These are phyloP conservation scores for Periconia digitata DNA, from an alignment of 2,329 filamentous ascomycete genomes.

Conservation along the genomic window DNA sequence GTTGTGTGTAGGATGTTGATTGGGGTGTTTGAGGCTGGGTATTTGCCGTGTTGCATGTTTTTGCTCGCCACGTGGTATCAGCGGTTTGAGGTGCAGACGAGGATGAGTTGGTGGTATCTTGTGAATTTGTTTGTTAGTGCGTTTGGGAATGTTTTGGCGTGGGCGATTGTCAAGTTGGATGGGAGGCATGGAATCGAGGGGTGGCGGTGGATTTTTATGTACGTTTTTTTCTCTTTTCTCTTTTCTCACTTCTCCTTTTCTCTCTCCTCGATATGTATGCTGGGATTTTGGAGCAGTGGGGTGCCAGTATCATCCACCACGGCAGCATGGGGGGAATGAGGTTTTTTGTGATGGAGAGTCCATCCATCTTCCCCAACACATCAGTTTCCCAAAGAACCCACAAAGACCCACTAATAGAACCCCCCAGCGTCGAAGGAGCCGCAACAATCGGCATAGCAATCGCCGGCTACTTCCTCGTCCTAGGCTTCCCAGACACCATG, in stretches of 20 bases:
- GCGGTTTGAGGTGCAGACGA: conserved; percentile 37
- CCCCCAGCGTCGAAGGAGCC: conserved; percentile 23
- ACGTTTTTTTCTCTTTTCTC: conserved; percentile 5
- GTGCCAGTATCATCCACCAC: no score
- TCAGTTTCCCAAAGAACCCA: background rate
- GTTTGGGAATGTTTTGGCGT: conserved; percentile 40
- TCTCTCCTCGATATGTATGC: no score
- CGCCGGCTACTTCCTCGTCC: conserved; percentile 40
- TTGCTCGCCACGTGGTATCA: conserved; percentile 42
- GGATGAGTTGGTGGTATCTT: conserved; percentile 43
- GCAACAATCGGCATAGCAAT: conserved; percentile 35
- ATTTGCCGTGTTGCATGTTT: conserved; percentile 39
- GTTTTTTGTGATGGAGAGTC: no score
- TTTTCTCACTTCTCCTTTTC: background rate
- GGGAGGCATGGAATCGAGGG: conserved; percentile 24
- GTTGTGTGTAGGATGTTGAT: conserved; percentile 31
- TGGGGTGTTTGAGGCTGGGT: conserved; percentile 31
- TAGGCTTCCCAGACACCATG: conserved; percentile 41
- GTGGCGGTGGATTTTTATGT: conserved; percentile 37
- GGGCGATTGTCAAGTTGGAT: conserved; percentile 30
- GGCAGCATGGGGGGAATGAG: no score
- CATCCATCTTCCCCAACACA: background rate
- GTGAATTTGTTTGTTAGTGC: conserved; percentile 23
- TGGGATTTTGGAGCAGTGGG: no score
- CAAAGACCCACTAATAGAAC: background rate